Evolutionary conservation across 768 basidiomycete species (phyloP), one percentile per base, ranked within the genome.

Genomic region (Phanerodontia chrysosporium): DNA sequence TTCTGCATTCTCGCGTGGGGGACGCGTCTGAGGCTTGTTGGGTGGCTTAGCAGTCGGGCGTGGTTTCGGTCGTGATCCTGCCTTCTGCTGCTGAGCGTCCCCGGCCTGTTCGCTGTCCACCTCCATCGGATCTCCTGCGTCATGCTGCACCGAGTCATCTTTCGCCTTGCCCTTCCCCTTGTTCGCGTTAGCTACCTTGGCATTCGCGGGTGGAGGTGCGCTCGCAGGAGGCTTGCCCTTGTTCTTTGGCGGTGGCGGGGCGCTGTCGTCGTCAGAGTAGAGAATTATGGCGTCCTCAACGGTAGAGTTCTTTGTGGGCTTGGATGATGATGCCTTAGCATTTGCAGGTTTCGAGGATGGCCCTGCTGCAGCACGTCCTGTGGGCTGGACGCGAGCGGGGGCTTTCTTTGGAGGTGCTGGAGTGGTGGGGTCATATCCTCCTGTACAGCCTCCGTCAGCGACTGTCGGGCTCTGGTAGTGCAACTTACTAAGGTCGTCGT

Each of bases 141-240:
- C 42, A 35, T 8, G 46, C 6, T 30, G 27, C 42, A 57, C 42
- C 28, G 18, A 18, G 62, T 63, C 59, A 2, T 64, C 62, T 42
- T 66, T 74, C 55, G 51, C 45, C 55, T 62, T 70, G 32, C 66
- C 64, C 52, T 66, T 68, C 48, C 66, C 72, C 51, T 67, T 75
- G 2, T 67, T 70, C 64, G 75, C 79, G 2, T 67, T 70, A 64
- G 75, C 78, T 6, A 64, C 68, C 59, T 74, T 74, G 2, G 60
- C 64, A n/a, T 64, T 66, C 5, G 57, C 25, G 0, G 36, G 24
- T 10, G 54, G 24, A 16, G 52, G 58, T 3, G 52, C 21, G 7
- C 10, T 42, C 39, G 53, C 29, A 25, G 60, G 51, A 45, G 58
- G 49, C 61, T 69, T 73, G 36, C 69, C 72, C 60, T 72, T 74